Evolutionary conservation across 2,329 filamentous ascomycete species (phyloP).

Genomic region (Fusarium buharicum): DNA sequence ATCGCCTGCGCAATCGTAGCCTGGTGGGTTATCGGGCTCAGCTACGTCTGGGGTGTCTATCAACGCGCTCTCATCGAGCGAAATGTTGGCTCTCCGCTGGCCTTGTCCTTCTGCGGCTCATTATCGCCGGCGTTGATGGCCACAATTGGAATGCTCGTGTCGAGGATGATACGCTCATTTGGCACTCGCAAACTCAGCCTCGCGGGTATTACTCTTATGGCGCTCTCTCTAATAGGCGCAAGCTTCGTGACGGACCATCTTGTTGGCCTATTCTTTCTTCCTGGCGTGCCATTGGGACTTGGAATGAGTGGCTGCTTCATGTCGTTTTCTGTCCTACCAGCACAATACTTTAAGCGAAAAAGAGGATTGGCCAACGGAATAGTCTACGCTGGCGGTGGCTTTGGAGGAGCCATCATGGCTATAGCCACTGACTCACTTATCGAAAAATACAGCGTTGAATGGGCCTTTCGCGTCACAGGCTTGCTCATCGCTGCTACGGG

Average conservation of each 20-base stretch:
- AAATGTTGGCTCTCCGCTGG: conserved; percentile 58
- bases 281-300: conserved; percentile 41
- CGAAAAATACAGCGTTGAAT: conserved; percentile 56
- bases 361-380: conserved; percentile 67
- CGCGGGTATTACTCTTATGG: conserved; percentile 7
- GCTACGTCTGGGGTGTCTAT: conserved; percentile 69
- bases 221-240: conserved; percentile 18
- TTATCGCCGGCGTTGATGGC: conserved; percentile 46
- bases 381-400: conserved; percentile 63
- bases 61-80: conserved; percentile 65
- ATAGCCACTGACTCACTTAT: conserved; percentile 62
- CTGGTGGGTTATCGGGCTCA: conserved; percentile 66
- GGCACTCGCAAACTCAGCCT: conserved; percentile 29
- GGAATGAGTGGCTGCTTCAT: conserved; percentile 48
- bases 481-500: conserved; percentile 64
- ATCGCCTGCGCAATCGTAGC: conserved; percentile 39
- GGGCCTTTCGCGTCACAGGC: conserved; percentile 64
- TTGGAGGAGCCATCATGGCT: conserved; percentile 65
- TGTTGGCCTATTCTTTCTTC: conserved; percentile 45
- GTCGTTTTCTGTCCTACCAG: conserved; percentile 40
- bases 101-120: conserved; percentile 68
- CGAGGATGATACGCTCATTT: conserved; percentile 23
- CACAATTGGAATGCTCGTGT: conserved; percentile 19
- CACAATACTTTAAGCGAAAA: conserved; percentile 65
- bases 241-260: conserved; percentile 39